Conservation (phyloP, 1,284 basidiomycete genomes). For the Boletellus dicymbophilus region DNA sequence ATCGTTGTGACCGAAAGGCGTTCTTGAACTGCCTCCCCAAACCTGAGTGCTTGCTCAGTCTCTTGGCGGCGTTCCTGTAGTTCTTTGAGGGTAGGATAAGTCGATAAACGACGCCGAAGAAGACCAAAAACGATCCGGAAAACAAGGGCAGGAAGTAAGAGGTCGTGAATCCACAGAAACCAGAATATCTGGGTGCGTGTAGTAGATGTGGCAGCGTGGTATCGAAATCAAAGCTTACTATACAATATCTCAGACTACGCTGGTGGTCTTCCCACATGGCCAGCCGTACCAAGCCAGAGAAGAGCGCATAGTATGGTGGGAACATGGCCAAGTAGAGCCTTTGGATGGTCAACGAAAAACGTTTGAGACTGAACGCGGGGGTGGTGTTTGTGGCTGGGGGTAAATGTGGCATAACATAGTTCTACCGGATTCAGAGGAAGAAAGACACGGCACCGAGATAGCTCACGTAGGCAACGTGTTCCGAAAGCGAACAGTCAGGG, state of each 20-base stretch:
- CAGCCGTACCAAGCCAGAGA: conserved; percentile 40
- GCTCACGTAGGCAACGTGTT: conserved; percentile 44
- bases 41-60: conserved; percentile 48
- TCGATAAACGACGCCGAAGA: conserved; percentile 48
- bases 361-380: conserved; percentile 53
- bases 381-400: conserved; percentile 40
- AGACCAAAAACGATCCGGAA: conserved; percentile 50
- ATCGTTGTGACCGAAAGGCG: conserved; percentile 49
- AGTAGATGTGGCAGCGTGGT: conserved; percentile 6
- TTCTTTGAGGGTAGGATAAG: conserved; percentile 56
- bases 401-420: conserved; percentile 46
- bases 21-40: conserved; percentile 50
- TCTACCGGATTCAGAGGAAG: conserved; percentile 32
- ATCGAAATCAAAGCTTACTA: conserved; percentile 39
- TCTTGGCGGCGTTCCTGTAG: conserved; percentile 51
- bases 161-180: conserved; percentile 61
- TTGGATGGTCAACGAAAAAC: conserved; percentile 52
- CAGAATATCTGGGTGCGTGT: conserved; percentile 51
- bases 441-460: background rate
- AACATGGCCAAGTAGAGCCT: conserved; percentile 54
- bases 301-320: conserved; percentile 50
- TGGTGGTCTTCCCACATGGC: conserved; percentile 57
- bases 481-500: conserved; percentile 31
- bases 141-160: conserved; percentile 54
- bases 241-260: conserved; percentile 50